These are phyloP conservation scores for Lipomyces mesembrius DNA, from an alignment of 805 yeast species.

Conservation along the genomic window DNA sequence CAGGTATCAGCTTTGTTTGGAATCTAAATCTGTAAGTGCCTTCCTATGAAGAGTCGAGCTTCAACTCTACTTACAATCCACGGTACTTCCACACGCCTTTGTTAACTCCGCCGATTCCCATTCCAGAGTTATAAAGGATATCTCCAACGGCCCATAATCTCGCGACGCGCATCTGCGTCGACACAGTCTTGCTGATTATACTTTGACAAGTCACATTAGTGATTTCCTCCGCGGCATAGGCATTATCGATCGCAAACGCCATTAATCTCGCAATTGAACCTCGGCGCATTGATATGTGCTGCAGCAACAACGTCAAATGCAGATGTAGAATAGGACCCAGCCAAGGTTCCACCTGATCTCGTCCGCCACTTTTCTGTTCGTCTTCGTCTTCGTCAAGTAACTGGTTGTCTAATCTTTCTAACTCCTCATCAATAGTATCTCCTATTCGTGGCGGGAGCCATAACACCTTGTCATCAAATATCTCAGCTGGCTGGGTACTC, in stretches of 20 bases:
- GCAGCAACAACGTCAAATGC: slow-evolving; percentile 40
- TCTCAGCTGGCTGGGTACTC: slow-evolving; percentile 10
- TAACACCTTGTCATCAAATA: slow-evolving; percentile 15
- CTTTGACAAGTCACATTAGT: slow-evolving; percentile 38
- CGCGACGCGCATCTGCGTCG: slow-evolving; percentile 32
- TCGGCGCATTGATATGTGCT: slow-evolving; percentile 39
- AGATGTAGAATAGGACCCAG: slow-evolving; percentile 33
- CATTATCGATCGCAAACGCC: slow-evolving; percentile 42
- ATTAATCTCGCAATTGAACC: slow-evolving; percentile 43
- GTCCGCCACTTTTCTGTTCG: slow-evolving; percentile 10
- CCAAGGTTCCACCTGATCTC: slow-evolving; percentile 20
- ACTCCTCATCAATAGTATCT: slow-evolving; percentile 35
- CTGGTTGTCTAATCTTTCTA: slow-evolving; percentile 33
- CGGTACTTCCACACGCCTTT: slow-evolving; percentile 37
- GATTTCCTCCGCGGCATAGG: slow-evolving; percentile 40
- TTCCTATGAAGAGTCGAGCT: background rate
- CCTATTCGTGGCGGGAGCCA: slow-evolving; percentile 32
- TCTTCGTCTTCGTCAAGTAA: slow-evolving; percentile 20
- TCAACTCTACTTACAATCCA: slow-evolving; percentile 22
- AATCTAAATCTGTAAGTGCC: slow-evolving; percentile 14
- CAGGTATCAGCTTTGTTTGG: slow-evolving; percentile 25
- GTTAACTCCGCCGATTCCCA: slow-evolving; percentile 30
- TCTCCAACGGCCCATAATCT: slow-evolving; percentile 42
- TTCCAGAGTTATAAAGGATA: slow-evolving; percentile 39
- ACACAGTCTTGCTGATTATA: slow-evolving; percentile 28